Base-by-base conservation (phyloP, 257 asterid species). In the Solanum pinnatisectum region DNA sequence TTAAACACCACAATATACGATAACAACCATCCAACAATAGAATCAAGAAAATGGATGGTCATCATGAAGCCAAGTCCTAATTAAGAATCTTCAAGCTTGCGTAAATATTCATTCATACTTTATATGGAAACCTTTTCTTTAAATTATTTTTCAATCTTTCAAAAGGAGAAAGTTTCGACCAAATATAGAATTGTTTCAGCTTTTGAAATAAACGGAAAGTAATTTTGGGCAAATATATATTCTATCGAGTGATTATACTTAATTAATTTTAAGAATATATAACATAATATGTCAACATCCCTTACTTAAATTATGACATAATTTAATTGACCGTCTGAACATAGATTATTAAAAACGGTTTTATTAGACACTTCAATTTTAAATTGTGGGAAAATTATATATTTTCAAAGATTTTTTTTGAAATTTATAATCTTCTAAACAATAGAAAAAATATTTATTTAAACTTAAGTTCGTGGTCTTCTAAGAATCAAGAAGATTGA, bases 321-420 rank as follows among this genome's bases (percentile, higher is more conserved):
- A 2, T 25, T 25, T 4, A 63, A n/a, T 63, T 2, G 7, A 63
- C 0, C 35, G 25, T 22, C 14, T 60, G 6, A 60, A 60, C 14
- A 60, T 60, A 9, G 0, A 23, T 60, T 60, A 10, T 59, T 22
- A 20, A 60, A 60, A 65, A 20, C 1, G 0, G 11, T 65, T 65
- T 65, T 65, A 11, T 65, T 5, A 25, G 8, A 11, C 14, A 65
- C 9, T 65, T 65, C 8, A 25, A 60, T 23, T 60, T 60, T 9
- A 23, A 60, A 60, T 23, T 60, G 2, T 60, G 13, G 7, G 14
- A 63, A 63, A 63, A n/a, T 10, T 25, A 12, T 0, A 5, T 65
- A 4, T 65, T 5, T 65, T n/a, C 11, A 12, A 5, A 25, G 3
- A 25, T 0, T 1, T 2, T 11, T 25, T 65, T 23, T 4, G 0